phyloP scores from a whole-genome alignment of 2,329 filamentous ascomycete species.

The Aplosporella prunicola region DNA sequence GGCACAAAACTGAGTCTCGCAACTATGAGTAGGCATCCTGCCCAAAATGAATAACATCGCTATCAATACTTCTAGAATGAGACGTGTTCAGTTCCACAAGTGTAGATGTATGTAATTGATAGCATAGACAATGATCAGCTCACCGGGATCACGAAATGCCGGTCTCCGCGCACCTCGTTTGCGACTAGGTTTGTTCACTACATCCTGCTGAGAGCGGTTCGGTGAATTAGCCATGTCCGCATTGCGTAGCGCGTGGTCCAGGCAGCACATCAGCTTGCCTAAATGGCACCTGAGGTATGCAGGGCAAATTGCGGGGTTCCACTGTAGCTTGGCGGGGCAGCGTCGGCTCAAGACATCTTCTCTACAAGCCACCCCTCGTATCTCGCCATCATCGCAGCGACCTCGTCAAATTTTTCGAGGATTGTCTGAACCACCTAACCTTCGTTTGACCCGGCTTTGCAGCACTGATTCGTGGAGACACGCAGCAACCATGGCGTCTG shows the following conservation, averaged over 20 bases:
- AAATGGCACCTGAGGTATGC: neutral
- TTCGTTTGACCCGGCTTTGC: constrained; percentile 1
- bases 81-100: too few relatives aligned
- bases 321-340: constrained; percentile 9
- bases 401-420: constrained; percentile 2
- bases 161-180: neutral
- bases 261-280: constrained; percentile 5
- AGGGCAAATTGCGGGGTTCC: constrained; percentile 9
- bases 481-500: constrained; percentile 32
- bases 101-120: too few relatives aligned
- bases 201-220: neutral
- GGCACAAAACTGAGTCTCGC: too few relatives aligned
- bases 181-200: neutral
- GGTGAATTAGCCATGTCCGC: constrained; percentile 3
- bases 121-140: too few relatives aligned
- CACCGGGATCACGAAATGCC: too few relatives aligned
- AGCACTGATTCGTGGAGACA: constrained; percentile 9
- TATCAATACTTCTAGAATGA: too few relatives aligned
- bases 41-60: too few relatives aligned
- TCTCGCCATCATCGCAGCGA: neutral
- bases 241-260: neutral
- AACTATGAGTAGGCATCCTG: too few relatives aligned
- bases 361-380: neutral
- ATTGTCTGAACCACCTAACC: neutral
- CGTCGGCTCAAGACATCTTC: constrained; percentile 1